Percentiles rank a stretch among this genome's conserved stretches.
These are phyloP conservation scores for Eimeria necatrix DNA, from an alignment of 169 alveolate genomes.

Conservation along the genomic window DNA sequence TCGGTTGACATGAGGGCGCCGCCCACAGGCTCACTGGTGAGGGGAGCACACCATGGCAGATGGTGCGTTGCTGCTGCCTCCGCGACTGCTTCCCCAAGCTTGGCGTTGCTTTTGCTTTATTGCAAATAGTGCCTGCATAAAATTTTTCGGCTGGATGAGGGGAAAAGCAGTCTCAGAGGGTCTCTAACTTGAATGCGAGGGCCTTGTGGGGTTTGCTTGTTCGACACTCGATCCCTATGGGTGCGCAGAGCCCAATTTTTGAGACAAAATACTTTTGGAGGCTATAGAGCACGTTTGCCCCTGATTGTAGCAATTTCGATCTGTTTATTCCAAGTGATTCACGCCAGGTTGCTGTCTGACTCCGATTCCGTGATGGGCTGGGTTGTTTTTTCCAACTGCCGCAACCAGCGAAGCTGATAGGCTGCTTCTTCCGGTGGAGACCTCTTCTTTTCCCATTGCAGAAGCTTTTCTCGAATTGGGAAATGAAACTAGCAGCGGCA, in stretches of 20 bases:
- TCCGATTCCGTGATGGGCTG: slow-evolving; percentile 26
- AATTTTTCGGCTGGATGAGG: neutral
- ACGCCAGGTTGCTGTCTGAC: neutral
- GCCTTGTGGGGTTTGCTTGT: neutral
- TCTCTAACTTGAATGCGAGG: neutral
- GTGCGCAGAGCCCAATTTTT: slow-evolving; percentile 2
- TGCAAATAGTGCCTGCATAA: too few relatives aligned
- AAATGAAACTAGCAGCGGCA: slow-evolving; percentile 17
- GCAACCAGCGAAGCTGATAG: slow-evolving; percentile 13
- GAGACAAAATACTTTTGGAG: neutral
- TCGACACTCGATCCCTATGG: slow-evolving; percentile 25
- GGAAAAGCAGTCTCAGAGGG: neutral
- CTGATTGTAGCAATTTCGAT: neutral
- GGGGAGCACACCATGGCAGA: neutral
- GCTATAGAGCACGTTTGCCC: neutral
- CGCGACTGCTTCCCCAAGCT: neutral
- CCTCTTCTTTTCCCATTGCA: neutral
- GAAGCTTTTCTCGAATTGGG: neutral
- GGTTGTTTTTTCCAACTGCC: neutral
- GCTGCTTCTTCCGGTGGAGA: neutral
- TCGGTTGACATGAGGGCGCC: neutral
- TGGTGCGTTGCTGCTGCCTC: neutral
- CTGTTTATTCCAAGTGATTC: neutral
- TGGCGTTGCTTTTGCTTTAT: neutral
- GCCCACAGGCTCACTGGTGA: neutral